These are phyloP conservation scores for Epithemia pelagica DNA, from an alignment of 108 stramenopile species.

Conservation along the genomic window DNA sequence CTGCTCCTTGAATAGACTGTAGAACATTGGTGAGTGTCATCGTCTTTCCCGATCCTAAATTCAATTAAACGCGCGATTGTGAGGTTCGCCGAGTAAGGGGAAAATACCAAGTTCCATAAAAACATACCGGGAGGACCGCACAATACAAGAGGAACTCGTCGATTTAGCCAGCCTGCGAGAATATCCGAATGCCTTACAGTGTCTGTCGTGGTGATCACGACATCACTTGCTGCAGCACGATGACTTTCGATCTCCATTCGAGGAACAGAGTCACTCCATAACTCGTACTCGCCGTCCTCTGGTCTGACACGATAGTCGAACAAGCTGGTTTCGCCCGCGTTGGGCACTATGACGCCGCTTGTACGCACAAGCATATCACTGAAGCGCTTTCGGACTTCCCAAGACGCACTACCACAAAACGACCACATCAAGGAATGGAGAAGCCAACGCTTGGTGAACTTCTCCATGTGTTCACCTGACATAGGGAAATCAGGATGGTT, in stretches of 20 bases:
- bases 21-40: constrained; percentile 96
- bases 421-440: constrained; percentile 92
- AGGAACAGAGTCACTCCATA: constrained; percentile 91
- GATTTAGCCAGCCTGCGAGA: constrained; percentile 88
- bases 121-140: constrained; percentile 93
- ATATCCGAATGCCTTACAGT: constrained; percentile 93
- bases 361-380: constrained; percentile 66
- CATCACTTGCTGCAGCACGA: constrained; percentile 78
- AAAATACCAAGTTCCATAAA: no score
- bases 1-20: constrained; percentile 86
- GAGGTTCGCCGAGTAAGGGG: no score
- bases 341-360: constrained; percentile 66
- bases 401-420: constrained; percentile 85
- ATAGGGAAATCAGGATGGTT: constrained; percentile 95
- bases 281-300: constrained; percentile 89
- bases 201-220: constrained; percentile 96
- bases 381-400: constrained; percentile 75
- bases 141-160: constrained; percentile 86
- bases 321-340: constrained; percentile 39
- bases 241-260: constrained; percentile 94
- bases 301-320: constrained; percentile 85
- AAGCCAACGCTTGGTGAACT: constrained; percentile 90
- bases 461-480: constrained; percentile 88
- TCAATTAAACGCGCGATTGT: no score
- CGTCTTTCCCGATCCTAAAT: constrained; percentile 83